These are phyloP conservation scores for Salvia hispanica DNA, from an alignment of 257 asterid species.

Conservation along the genomic window DNA sequence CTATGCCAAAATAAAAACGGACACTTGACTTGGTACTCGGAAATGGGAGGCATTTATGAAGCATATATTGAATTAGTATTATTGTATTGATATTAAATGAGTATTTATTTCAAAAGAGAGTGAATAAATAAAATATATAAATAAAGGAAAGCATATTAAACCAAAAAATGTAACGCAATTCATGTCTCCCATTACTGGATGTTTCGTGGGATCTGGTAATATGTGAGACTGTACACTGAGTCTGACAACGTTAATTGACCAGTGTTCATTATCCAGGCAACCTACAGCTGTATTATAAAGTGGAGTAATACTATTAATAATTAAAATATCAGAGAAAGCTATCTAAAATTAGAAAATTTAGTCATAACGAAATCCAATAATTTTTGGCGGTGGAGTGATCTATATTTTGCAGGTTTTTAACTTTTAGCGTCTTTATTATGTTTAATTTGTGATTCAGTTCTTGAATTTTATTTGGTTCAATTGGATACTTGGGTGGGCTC, in stretches of 20 bases:
- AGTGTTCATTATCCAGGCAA: slow-evolving; percentile 22
- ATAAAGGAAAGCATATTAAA: too few species aligned
- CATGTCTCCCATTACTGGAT: too few species aligned
- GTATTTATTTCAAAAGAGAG: too few species aligned
- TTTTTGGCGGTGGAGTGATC: neutral
- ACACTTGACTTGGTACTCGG: too few species aligned
- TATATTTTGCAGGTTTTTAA: neutral
- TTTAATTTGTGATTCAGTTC: neutral
- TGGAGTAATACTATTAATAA: too few species aligned
- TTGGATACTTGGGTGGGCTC: too few species aligned
- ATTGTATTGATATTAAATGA: too few species aligned
- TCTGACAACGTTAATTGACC: slow-evolving; percentile 12
- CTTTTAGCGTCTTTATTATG: neutral
- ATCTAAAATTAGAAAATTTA: neutral
- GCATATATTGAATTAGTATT: too few species aligned
- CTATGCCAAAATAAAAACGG: too few species aligned
- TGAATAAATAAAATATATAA: too few species aligned
- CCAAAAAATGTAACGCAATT: too few species aligned
- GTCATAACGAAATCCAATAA: neutral
- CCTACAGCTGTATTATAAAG: slow-evolving; percentile 28
- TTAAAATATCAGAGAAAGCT: neutral
- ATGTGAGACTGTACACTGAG: neutral
- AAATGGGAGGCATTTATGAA: too few species aligned
- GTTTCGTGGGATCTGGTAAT: neutral
- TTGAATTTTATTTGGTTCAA: neutral